Conservation (phyloP, 768 basidiomycete genomes). For the Chiua virens region DNA sequence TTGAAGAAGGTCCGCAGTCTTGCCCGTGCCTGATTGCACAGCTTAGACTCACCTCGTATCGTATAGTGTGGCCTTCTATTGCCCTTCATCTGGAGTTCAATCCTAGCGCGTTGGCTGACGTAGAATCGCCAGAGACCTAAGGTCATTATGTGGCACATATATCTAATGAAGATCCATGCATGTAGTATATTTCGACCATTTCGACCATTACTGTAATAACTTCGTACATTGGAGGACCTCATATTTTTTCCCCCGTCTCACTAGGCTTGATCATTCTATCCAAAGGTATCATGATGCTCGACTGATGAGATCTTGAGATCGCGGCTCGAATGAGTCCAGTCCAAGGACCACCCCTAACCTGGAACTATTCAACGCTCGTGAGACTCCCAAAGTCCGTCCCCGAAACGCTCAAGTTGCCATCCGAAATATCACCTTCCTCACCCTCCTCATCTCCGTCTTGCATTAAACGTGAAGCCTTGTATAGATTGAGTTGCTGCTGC, state of each 20-base stretch:
- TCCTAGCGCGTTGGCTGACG: slow-evolving; percentile 32
- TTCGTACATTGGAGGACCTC: slow-evolving; percentile 3
- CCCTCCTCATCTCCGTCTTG: slow-evolving; percentile 15
- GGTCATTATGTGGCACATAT: background rate
- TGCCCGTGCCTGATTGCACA: background rate
- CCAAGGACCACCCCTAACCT: background rate
- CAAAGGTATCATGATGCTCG: background rate
- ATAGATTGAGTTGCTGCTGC: slow-evolving; percentile 18
- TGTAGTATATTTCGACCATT: slow-evolving; percentile 9
- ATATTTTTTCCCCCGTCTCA: background rate
- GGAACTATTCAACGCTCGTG: slow-evolving; percentile 47
- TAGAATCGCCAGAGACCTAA: slow-evolving; percentile 18
- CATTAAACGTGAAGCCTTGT: slow-evolving; percentile 17
- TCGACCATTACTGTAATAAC: background rate
- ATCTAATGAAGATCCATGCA: slow-evolving; percentile 5
- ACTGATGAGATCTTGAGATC: too few species aligned
- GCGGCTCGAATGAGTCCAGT: background rate
- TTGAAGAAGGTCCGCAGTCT: slow-evolving; percentile 68
- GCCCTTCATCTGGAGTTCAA: slow-evolving; percentile 62
- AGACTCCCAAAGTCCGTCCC: slow-evolving; percentile 48
- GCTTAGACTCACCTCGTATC: slow-evolving; percentile 7
- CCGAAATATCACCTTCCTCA: slow-evolving; percentile 34
- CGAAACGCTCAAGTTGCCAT: slow-evolving; percentile 40
- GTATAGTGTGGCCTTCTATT: slow-evolving; percentile 66
- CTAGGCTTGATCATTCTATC: background rate